phyloP scores from a whole-genome alignment of 2,329 filamentous ascomycete genomes.

The Tolypocladium nubicola region DNA sequence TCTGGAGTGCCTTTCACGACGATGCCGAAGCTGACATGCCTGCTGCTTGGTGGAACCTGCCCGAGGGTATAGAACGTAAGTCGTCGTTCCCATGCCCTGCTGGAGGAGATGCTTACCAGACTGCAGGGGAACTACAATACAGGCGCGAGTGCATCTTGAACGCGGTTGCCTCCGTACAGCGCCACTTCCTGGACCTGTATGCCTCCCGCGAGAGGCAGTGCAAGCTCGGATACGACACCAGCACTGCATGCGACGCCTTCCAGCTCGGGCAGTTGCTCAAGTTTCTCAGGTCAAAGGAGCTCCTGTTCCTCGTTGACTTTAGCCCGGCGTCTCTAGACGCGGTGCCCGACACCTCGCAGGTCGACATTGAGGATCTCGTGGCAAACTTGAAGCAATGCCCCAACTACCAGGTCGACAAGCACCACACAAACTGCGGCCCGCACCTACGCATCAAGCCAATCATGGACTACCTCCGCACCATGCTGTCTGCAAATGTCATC shows the following conservation, averaged over 20 bases:
- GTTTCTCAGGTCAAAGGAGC: conserved; percentile 53
- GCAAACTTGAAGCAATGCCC: conserved; percentile 54
- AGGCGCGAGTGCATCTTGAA: conserved; percentile 57
- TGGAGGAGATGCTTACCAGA: not conserved
- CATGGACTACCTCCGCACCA: conserved; percentile 51
- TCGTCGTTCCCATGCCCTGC: conserved; percentile 1
- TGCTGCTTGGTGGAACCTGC: conserved; percentile 63
- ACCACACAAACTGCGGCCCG: conserved; percentile 65
- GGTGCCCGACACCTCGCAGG: conserved; percentile 38
- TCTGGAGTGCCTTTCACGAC: conserved; percentile 37
- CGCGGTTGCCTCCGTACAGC: conserved; percentile 58
- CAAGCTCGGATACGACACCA: conserved; percentile 64
- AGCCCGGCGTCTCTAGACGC: conserved; percentile 33
- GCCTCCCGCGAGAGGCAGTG: conserved; percentile 58
- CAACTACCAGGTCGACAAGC: conserved; percentile 61
- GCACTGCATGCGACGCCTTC: conserved; percentile 62
- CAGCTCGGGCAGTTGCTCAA: conserved; percentile 70
- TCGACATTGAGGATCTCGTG: conserved; percentile 53
- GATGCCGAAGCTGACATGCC: conserved; percentile 13
- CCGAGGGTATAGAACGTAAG: conserved; percentile 55
- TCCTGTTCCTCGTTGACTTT: conserved; percentile 50
- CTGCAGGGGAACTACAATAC: conserved; percentile 51
- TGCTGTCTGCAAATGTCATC: conserved; percentile 37
- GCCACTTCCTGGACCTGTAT: conserved; percentile 58
- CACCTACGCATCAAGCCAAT: conserved; percentile 54